Conservation (phyloP, 768 basidiomycete genomes). For the Multifurca ochricompacta region DNA sequence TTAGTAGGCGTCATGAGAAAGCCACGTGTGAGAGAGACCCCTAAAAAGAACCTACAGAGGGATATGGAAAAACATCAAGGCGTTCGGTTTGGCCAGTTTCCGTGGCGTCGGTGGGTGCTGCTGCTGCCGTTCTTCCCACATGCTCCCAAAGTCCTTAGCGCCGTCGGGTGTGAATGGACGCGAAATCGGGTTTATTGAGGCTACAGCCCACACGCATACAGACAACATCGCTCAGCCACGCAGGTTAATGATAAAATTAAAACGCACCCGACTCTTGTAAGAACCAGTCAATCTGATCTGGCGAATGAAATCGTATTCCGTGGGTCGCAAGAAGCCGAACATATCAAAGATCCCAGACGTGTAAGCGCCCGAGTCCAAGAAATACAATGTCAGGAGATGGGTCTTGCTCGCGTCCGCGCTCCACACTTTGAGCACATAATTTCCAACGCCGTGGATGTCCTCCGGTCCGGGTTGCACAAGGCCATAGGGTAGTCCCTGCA, state of each 20-base stretch:
- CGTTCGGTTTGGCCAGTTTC: slow-evolving; percentile 85
- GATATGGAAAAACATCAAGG: slow-evolving; percentile 97
- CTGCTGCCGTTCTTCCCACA: slow-evolving; percentile 65
- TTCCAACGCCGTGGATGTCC: slow-evolving; percentile 83
- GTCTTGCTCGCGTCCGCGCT: slow-evolving; percentile 86
- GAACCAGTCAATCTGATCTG: slow-evolving; percentile 89
- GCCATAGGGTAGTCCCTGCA: slow-evolving; percentile 81
- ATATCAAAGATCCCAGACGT: slow-evolving; percentile 50
- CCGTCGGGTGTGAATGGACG: slow-evolving; percentile 81
- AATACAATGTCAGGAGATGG: slow-evolving; percentile 85
- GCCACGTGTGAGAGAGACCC: background rate
- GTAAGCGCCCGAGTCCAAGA: slow-evolving; percentile 84
- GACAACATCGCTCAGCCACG: background rate
- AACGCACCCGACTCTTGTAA: slow-evolving; percentile 60
- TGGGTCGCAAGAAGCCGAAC: slow-evolving; percentile 56
- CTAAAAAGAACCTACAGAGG: slow-evolving; percentile 53
- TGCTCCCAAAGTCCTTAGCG: slow-evolving; percentile 54
- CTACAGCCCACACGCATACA: slow-evolving; percentile 30
- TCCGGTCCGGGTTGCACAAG: slow-evolving; percentile 74
- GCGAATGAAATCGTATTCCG: slow-evolving; percentile 83
- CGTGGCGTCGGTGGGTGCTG: slow-evolving; percentile 49
- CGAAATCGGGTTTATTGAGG: slow-evolving; percentile 61
- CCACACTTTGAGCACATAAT: slow-evolving; percentile 79
- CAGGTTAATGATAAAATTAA: too few relatives aligned
- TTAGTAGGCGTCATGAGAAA: too few relatives aligned